Evolutionary conservation across 768 basidiomycete genomes (phyloP).

Genomic region (Agaricus sinodeliciosus): DNA sequence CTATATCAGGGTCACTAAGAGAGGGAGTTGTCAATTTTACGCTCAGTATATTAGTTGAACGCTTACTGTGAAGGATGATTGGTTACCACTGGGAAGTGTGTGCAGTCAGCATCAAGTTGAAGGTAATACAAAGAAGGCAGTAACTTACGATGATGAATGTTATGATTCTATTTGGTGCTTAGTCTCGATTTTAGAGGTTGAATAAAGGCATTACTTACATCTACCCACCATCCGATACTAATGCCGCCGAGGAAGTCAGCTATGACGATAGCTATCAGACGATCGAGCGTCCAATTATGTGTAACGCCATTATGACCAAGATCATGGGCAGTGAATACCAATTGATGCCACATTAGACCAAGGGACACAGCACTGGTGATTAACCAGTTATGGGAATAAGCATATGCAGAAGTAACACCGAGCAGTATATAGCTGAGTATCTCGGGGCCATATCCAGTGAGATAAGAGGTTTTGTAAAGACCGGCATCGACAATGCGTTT

Average conservation of each 20-base stretch:
- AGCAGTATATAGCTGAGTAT: conserved; percentile 71
- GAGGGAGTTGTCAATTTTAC: background rate
- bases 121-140: background rate
- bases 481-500: conserved; percentile 68
- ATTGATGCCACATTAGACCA: conserved; percentile 92
- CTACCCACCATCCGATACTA: conserved; percentile 97
- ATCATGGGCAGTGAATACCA: conserved; percentile 90
- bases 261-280: conserved; percentile 69
- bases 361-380: conserved; percentile 72
- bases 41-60: background rate
- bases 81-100: conserved; percentile 67
- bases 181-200: conserved; percentile 10
- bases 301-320: conserved; percentile 94
- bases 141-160: conserved; percentile 87
- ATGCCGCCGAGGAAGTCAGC: conserved; percentile 89
- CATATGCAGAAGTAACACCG: conserved; percentile 47
- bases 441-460: conserved; percentile 88
- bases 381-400: conserved; percentile 62
- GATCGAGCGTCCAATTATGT: conserved; percentile 77
- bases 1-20: conserved; percentile 74
- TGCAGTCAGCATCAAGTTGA: background rate
- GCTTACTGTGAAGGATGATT: conserved; percentile 93
- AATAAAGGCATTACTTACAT: conserved; percentile 50
- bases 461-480: conserved; percentile 76
- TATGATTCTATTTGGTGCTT: conserved; percentile 62